Percentiles rank a stretch among this genome's conserved stretches.
Conservation (phyloP, 75 land plant genomes). For the Cryptomeria japonica region DNA sequence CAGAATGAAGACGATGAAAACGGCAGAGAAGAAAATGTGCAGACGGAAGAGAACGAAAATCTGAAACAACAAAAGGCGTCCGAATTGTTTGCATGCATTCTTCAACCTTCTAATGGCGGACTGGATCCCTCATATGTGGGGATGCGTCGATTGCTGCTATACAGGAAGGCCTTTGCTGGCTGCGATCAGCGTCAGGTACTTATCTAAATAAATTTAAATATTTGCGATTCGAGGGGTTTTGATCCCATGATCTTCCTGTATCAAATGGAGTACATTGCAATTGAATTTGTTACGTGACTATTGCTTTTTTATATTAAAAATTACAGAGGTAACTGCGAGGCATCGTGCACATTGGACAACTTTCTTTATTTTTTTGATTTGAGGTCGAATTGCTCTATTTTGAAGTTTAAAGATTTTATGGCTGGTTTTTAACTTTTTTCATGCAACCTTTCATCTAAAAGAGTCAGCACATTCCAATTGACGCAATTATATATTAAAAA, state of each 20-base stretch:
- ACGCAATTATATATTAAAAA: not conserved
- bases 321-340: too few species aligned
- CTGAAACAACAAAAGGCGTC: not conserved
- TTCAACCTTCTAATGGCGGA: conserved; percentile 43
- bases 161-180: conserved; percentile 43
- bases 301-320: not conserved
- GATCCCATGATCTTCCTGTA: not conserved
- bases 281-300: not conserved
- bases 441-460: not conserved
- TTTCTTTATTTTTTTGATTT: not conserved
- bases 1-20: not conserved
- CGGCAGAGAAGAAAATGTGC: not conserved
- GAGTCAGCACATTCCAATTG: not conserved
- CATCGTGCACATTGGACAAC: not conserved
- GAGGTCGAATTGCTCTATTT: not conserved
- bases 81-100: conserved; percentile 51
- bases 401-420: not conserved
- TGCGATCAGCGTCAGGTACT: conserved; percentile 40
- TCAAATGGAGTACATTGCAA: not conserved
- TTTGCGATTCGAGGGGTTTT: not conserved
- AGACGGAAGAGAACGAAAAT: not conserved
- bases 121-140: conserved; percentile 54
- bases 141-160: conserved; percentile 55
- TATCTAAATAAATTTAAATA: not conserved
- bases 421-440: not conserved